A percentile compares a stretch with the other conserved stretches of the same genome.
Evolutionary conservation across 441 rosid species (phyloP).

Genomic region (Kokia cookei): DNA sequence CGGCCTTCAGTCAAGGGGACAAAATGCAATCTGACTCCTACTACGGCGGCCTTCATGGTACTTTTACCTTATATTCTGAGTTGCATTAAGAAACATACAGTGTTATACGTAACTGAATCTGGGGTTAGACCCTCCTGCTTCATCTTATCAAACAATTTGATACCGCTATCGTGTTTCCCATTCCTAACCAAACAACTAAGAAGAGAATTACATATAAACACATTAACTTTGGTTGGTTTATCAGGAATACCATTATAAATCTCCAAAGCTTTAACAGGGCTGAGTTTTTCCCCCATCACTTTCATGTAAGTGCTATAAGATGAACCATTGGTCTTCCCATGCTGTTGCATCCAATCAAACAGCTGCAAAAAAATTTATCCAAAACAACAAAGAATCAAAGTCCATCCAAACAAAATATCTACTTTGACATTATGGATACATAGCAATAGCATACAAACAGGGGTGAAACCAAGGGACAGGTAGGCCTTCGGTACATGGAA

Average conservation of each 20-base stretch:
- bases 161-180: constrained; percentile 56
- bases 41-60: no score
- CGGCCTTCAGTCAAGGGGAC: no score
- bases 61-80: background rate
- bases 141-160: constrained; percentile 77
- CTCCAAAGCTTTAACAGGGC: constrained; percentile 60
- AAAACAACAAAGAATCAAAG: background rate
- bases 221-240: constrained; percentile 54
- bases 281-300: constrained; percentile 53
- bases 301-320: constrained; percentile 75
- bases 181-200: constrained; percentile 71
- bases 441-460: background rate
- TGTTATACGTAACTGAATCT: constrained; percentile 70
- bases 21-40: no score
- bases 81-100: constrained; percentile 31
- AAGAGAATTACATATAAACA: constrained; percentile 70
- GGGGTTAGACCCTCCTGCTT: constrained; percentile 80
- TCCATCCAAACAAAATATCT: background rate
- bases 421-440: background rate
- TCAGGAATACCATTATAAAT: constrained; percentile 61
- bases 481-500: no score
- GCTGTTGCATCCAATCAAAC: constrained; percentile 82
- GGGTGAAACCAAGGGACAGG: no score
- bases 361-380: constrained; percentile 44
- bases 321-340: constrained; percentile 57